Base-by-base conservation (phyloP, 2,329 filamentous ascomycete species). In the Monosporascus sp. region DNA sequence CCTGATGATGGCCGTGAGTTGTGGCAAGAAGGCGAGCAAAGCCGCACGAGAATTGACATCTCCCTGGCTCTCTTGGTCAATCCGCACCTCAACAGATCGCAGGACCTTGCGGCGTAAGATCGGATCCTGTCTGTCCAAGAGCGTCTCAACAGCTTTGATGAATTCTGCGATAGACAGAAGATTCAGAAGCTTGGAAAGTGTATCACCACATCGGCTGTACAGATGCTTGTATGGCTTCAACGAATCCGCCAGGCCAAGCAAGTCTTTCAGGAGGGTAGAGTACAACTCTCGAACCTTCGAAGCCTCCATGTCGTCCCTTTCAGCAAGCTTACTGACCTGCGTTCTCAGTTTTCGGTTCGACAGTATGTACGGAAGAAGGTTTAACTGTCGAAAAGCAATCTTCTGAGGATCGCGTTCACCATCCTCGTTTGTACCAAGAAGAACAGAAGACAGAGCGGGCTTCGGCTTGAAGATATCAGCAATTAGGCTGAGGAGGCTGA, bases 151-250 rank as follows among this genome's bases (percentile, higher is more conserved):
- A 9, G 91, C 89, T 67, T 90, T 89, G 69, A 97, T 85, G 69
- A 97, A 94, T 71, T 97, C 90, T 50, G 85, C 80, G 3, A 93
- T 91, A 0, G 92, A 93, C 43, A 96, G 78, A 7, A 97, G 81
- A 57, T 89, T 87, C 49, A 99, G 79, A n/a, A 96, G 76, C 57
- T 88, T 87, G 18, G 88, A 85, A 48, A 97, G 78, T 1, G 90
- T 82, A 53, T 88, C 83, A 39, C 88, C 87, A 63, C 82, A 85
- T 49, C 78, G 77, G 63, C 65, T 73, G 62, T 85, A 80, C 9
- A 87, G 70, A 38, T 69, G 65, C 67, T 82, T 80, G 61, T 79
- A 76, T 27, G 71, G 62, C 69, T 83, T 85, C 56, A 88, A 73
- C 9, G 76, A 78, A 60, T 90, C 86, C 9, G 86, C 85, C 47